phyloP scores from a whole-genome alignment of 345 rosid genomes.

The Pistacia atlantica region DNA sequence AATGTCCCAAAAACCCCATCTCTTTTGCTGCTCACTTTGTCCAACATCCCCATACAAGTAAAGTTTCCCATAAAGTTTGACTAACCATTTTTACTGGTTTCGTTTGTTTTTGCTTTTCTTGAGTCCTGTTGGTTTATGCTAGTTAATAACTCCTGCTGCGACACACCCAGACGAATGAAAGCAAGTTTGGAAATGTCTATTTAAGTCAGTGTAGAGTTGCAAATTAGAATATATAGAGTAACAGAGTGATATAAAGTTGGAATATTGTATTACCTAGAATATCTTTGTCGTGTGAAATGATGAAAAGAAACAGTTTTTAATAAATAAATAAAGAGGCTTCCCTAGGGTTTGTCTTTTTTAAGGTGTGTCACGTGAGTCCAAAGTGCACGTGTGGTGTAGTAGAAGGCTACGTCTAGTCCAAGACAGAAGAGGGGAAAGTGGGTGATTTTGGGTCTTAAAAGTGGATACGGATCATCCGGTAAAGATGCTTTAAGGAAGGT shows the following conservation, averaged over 20 bases:
- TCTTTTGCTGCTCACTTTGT: constrained; percentile 30
- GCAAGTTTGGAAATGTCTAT: constrained; percentile 28
- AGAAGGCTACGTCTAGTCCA: constrained; percentile 31
- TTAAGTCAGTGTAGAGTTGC: not conserved
- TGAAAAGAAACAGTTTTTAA: not conserved
- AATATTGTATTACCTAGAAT: constrained; percentile 18
- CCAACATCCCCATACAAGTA: constrained; percentile 34
- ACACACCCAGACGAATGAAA: constrained; percentile 26
- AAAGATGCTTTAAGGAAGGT: constrained; percentile 40
- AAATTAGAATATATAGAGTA: not conserved
- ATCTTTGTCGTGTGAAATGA: constrained; percentile 52
- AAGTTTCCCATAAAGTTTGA: constrained; percentile 41
- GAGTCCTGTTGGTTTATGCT: constrained; percentile 6
- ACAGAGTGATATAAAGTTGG: no score
- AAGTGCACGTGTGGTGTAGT: constrained; percentile 43
- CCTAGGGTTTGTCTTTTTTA: constrained; percentile 25
- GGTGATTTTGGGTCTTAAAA: constrained; percentile 29
- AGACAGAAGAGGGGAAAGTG: constrained; percentile 3
- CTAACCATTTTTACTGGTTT: constrained; percentile 21
- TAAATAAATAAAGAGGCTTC: not conserved
- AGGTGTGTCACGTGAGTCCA: constrained; percentile 38
- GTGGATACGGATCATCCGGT: constrained; percentile 47
- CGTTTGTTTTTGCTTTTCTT: constrained; percentile 12
- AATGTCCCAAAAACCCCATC: constrained; percentile 15
- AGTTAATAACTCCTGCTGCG: constrained; percentile 15